Base-by-base conservation (phyloP, 2,329 filamentous ascomycete species). In the Cladosporium sp. region DNA sequence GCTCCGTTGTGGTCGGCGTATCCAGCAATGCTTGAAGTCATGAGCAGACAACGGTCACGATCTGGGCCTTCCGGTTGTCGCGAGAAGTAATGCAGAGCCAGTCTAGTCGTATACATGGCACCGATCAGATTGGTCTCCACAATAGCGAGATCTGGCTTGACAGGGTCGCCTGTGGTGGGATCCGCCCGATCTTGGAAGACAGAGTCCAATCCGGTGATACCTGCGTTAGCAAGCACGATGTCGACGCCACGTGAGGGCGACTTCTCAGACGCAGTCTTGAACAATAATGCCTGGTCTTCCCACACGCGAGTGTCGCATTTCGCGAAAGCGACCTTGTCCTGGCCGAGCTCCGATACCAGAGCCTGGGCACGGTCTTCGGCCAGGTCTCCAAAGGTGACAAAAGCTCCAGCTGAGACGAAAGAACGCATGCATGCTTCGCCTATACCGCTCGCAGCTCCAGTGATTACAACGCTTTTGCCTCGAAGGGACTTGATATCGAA, bases 391-490 rank as follows among this genome's bases (percentile, higher is more conserved):
- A 78, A 75, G 7, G 76, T 78, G 7, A 78, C 75, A 51, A 71
- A 74, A 0, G 76, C 74, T 2, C 76, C 76, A 5, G 70, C 69
- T 11, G 65, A 65, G 48, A 74, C 75, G 61, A 76, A 76, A 30
- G 69, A 65, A 16, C 75, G 71, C 43, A 76, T 71, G 56, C 72
- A 72, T 36, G 71, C 72, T 57, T 77, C 75, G 34, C 76, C 76
- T 58, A 78, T 75, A 25, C 76, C 77, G 68, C 74, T 77, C 28
- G 76, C 81, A 13, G 82, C 82, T n/a, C 82, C 81, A 1, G 82
- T 84, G 18, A 84, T 77, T 25, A 84, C 76, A 26, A 82, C 80
- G 0, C 79, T 81, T 68, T 83, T 84, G 30, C 79, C 81, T 63
- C 56, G 3, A 70, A 73, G 10, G 82, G 68, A 43, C 77, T 74